These are phyloP conservation scores for Annulohypoxylon moriforme DNA, from an alignment of 495 filamentous ascomycete genomes.

Conservation along the genomic window DNA sequence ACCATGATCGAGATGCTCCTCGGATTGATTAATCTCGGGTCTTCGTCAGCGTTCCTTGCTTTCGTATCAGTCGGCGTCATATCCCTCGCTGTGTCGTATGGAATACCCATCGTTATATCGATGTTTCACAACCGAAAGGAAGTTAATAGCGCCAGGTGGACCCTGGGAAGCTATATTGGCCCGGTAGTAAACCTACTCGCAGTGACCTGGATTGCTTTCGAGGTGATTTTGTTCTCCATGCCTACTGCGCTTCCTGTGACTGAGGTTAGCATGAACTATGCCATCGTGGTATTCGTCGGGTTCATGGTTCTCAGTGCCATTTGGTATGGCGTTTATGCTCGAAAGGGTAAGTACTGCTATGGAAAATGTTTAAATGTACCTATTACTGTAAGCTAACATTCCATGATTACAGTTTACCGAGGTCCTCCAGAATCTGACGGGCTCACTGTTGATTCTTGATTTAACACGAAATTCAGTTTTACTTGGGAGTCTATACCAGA, in stretches of 20 bases:
- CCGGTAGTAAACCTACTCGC: constrained; percentile 59
- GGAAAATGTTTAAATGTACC: too few species aligned
- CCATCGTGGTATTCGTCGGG: constrained; percentile 69
- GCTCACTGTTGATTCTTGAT: constrained; percentile 32
- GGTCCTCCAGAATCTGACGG: constrained; percentile 47
- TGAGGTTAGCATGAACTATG: constrained; percentile 70
- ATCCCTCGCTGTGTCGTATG: constrained; percentile 69
- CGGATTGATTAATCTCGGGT: constrained; percentile 65
- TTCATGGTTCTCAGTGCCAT: constrained; percentile 63
- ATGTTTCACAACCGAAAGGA: constrained; percentile 44
- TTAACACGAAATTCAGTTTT: neutral
- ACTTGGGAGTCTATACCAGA: neutral
- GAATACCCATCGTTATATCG: constrained; percentile 65
- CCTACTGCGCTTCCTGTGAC: constrained; percentile 70
- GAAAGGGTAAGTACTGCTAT: constrained; percentile 47
- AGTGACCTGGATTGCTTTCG: constrained; percentile 61
- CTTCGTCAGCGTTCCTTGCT: constrained; percentile 65
- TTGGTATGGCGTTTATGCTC: constrained; percentile 56
- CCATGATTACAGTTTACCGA: constrained; percentile 42
- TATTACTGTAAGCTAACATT: too few species aligned
- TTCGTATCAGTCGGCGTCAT: constrained; percentile 69
- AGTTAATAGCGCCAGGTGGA: constrained; percentile 64
- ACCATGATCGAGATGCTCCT: constrained; percentile 64
- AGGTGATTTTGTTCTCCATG: constrained; percentile 72
- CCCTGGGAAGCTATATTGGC: constrained; percentile 62